Percentiles rank a stretch among this genome's conserved stretches.
Evolutionary conservation across 108 stramenopile species (phyloP).

Genomic region (Parietichytrium sp.): DNA sequence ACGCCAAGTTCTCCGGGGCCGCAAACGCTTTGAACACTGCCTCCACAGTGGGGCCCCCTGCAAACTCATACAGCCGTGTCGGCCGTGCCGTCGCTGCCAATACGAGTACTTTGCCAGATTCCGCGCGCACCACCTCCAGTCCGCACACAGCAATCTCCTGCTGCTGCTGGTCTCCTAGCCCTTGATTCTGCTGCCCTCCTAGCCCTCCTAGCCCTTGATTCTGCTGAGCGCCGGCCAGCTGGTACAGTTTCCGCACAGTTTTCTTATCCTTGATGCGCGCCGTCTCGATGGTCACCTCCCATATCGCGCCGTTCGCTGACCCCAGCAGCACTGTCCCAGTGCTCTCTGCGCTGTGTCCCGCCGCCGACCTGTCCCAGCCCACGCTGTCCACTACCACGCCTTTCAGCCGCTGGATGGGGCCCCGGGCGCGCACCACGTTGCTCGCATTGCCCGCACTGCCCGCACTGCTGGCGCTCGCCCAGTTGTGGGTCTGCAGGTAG

Average conservation of each 20-base stretch:
- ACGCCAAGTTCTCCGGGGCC: neutral
- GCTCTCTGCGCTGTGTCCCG: neutral
- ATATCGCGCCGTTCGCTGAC: neutral
- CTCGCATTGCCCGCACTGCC: neutral
- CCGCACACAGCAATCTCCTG: neutral
- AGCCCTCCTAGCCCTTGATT: too few species aligned
- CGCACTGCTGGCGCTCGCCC: neutral
- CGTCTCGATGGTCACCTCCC: neutral
- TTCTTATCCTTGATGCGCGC: neutral
- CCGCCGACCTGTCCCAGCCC: slow-evolving; percentile 28
- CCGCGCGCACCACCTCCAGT: neutral
- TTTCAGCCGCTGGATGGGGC: slow-evolving; percentile 15
- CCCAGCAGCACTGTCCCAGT: neutral
- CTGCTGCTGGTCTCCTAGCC: too few species aligned
- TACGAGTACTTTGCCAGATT: neutral
- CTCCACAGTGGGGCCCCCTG: neutral
- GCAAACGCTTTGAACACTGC: slow-evolving; percentile 17
- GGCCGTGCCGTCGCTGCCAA: slow-evolving; percentile 18
- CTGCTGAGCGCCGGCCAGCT: neutral
- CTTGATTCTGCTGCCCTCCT: too few species aligned
- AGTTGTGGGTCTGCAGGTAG: neutral
- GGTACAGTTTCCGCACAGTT: neutral
- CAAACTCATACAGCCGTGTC: neutral
- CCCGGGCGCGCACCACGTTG: neutral
- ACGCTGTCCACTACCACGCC: slow-evolving; percentile 16